Base-by-base conservation (phyloP, 2,329 filamentous ascomycete species). In the Sclerotinia nivalis region DNA sequence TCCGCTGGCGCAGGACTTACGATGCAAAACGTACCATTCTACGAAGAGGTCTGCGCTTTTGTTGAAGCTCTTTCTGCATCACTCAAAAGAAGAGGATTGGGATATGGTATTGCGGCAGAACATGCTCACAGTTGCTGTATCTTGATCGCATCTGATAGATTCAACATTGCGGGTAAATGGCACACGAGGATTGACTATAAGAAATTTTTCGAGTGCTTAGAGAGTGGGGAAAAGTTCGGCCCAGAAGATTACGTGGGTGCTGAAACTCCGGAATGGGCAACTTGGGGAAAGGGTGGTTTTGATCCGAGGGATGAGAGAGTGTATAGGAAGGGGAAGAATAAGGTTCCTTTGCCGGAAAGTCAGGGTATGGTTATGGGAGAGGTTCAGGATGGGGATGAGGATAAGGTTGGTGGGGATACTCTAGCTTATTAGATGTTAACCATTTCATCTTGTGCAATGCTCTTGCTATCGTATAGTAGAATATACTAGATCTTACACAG, bases 21-120 rank as follows among this genome's bases (percentile, higher is more conserved):
- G n/a, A 98, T 98, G 95, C 88, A 93, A 76, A 98, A 98, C 78
- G 96, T 98, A 13, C 95, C 95, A 0, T 98, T 97, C 78, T 98
- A 97, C 82, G 90, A 91, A 79, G 95, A 97, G 81, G 92, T 97
- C 3, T 87, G 87, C 49, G 88, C 89, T 2, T 98, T 97, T 77
- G 93, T 96, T 13, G 85, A 87, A 52, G 89, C 91, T 0, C 85
- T 97, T 0, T 88, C 94, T 72, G 81, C 82, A 47, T 89, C 91
- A 71, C 83, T 98, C 18, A 82, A 84, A 50, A 84, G 85, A 65
- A 86, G 92, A 54, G 93, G 92, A 0, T 83, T 98, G 9, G 84
- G 84, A 1, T 98, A 98, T 76, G 95, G 95, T 25, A 95, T 98
- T 75, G 95, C 92, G 0, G 96, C 95, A 1, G 96, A 98, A 81